Conservation (phyloP, 2,329 filamentous ascomycete genomes). For the Clarireedia homoeocarpa region DNA sequence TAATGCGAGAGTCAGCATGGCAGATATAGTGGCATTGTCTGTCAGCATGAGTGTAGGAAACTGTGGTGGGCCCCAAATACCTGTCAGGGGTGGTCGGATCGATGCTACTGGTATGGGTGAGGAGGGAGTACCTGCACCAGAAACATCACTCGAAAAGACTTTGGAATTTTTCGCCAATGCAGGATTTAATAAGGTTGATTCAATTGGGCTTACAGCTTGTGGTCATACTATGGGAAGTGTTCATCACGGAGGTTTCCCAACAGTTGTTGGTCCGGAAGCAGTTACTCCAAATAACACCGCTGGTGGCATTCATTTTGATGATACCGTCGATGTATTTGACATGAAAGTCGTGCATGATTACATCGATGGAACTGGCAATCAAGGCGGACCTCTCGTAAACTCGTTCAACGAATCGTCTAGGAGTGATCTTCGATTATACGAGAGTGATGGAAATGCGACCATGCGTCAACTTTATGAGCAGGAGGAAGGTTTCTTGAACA, state of each 20-base stretch:
- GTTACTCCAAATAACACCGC: slow-evolving; percentile 6
- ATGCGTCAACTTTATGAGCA: slow-evolving; percentile 39
- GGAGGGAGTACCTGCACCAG: slow-evolving; percentile 16
- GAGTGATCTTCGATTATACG: slow-evolving; percentile 49
- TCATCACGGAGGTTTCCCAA: slow-evolving; percentile 12
- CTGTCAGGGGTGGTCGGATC: slow-evolving; percentile 18
- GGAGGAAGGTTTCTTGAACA: slow-evolving; percentile 35
- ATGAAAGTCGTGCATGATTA: slow-evolving; percentile 43
- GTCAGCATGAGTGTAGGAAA: background rate
- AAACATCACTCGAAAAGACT: slow-evolving; percentile 10
- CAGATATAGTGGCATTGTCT: slow-evolving; percentile 17
- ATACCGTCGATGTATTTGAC: slow-evolving; percentile 42
- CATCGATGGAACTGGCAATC: slow-evolving; percentile 38
- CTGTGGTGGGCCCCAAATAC: slow-evolving; percentile 10
- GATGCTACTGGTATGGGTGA: slow-evolving; percentile 18
- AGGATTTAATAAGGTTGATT: slow-evolving; percentile 20
- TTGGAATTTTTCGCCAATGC: slow-evolving; percentile 16
- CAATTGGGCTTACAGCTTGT: slow-evolving; percentile 16
- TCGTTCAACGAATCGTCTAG: slow-evolving; percentile 43
- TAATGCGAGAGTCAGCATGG: slow-evolving; percentile 10
- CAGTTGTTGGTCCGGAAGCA: slow-evolving; percentile 6
- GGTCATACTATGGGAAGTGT: slow-evolving; percentile 17
- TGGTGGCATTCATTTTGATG: slow-evolving; percentile 31
- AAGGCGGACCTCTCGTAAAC: slow-evolving; percentile 36
- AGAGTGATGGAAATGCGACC: slow-evolving; percentile 46